Base-by-base conservation (phyloP, 169 alveolate genomes). In the Eimeria nieschulzi region DNA sequence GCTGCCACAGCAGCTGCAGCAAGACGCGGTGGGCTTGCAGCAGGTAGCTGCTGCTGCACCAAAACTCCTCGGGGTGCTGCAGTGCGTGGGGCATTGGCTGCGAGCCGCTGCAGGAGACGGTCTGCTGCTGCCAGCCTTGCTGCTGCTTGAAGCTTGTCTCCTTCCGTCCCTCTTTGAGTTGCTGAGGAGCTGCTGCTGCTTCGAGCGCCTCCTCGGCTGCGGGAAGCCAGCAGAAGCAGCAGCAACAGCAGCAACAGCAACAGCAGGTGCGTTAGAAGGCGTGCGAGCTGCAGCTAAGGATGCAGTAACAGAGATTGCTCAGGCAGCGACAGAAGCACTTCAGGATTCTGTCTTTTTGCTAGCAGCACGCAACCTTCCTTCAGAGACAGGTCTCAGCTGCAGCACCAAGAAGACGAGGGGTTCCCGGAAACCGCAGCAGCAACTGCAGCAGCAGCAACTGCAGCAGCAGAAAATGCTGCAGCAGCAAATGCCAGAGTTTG, bases 111-210 rank as follows among this genome's bases (percentile, higher is more conserved):
- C 83, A 51, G 83, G 64, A 51, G 83, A 75, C 25, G 61, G 54
- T 17, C 64, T 75, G 83, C 83, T 75, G 66, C 66, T 75, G 63
- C 83, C 83, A 12, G 83, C 83, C 26, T 63, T 75, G 66, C 26
- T 25, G 0, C 64, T 75, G 19, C 61, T 75, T 23, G 39, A 46
- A 23, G 19, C 46, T 33, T 33, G 66, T 33, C 51, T 75, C 66
- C 83, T 75, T 59, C 83, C 83, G 21, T 26, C 83, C 0, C 66
- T 75, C n/a, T 63, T 75, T 46, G 64, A 51, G 17, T 51, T 75
- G 83, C 59, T 75, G 59, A 23, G 66, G 33, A 46, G 33, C 39
- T 75, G 83, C 83, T 46, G 66, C 83, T 46, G 54, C 64, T 5
- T 75, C 66, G 83, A 75, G 83, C n/a, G 66, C 19, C 83, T 26